Evolutionary conservation across 306 rosid species (phyloP).

Genomic region (Prunus persica): Prunus_persica_NCBIv2 NC_034015.1:17599001-17599500

Average conservation of each 20-base stretch:
- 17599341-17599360: not conserved
- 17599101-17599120: constrained; percentile 44
- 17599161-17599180: constrained; percentile 40
- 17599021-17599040: constrained; percentile 69
- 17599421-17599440: not conserved
- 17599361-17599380: not conserved
- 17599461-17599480: too few species aligned
- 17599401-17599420: not conserved
- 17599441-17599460: not conserved
- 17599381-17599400: not conserved
- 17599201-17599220: constrained; percentile 66
- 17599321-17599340: not conserved
- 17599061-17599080: constrained; percentile 75
- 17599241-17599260: constrained; percentile 83
- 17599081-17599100: constrained; percentile 37
- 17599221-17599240: constrained; percentile 59
- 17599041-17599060: constrained; percentile 59
- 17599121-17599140: constrained; percentile 61
- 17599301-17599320: not conserved
- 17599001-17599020: constrained; percentile 46
- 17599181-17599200: constrained; percentile 53
- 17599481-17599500: too few species aligned
- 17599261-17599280: constrained; percentile 65
- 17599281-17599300: constrained; percentile 38
- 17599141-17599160: constrained; percentile 9